Evolutionary conservation across 257 asterid species (phyloP).

Genomic region (Jacaranda mimosifolia): DNA sequence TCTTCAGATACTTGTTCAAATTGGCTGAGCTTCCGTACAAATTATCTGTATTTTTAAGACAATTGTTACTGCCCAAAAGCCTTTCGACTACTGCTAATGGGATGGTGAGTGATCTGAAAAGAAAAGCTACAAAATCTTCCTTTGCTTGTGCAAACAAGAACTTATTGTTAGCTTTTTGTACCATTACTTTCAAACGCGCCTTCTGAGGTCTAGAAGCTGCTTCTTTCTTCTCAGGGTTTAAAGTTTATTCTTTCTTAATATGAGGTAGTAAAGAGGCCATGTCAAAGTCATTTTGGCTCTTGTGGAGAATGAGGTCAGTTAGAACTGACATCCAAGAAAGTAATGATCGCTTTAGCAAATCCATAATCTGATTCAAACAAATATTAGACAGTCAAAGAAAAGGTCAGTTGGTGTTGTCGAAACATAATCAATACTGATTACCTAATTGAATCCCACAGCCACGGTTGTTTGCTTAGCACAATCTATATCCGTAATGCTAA

Average conservation of each 20-base stretch:
- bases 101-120: conserved; percentile 28
- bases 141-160: conserved; percentile 30
- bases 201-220: background rate
- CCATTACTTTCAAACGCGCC: too few species aligned
- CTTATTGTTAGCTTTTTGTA: conserved; percentile 30
- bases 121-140: conserved; percentile 31
- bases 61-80: conserved; percentile 27
- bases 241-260: background rate
- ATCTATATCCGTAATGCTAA: background rate
- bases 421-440: too few species aligned
- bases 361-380: too few species aligned
- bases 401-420: too few species aligned
- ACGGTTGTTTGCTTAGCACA: background rate
- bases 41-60: conserved; percentile 27
- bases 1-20: background rate
- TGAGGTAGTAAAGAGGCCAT: background rate
- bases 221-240: background rate
- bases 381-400: too few species aligned
- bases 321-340: conserved; percentile 21
- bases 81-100: conserved; percentile 33
- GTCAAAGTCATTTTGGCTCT: too few species aligned
- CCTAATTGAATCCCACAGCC: too few species aligned
- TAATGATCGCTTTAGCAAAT: too few species aligned
- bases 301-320: conserved; percentile 10
- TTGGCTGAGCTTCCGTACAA: background rate